A percentile compares a stretch with the other conserved stretches of the same genome.
Conservation (phyloP, 495 filamentous ascomycete species). For the Melanomma pulvis-pyrius region DNA sequence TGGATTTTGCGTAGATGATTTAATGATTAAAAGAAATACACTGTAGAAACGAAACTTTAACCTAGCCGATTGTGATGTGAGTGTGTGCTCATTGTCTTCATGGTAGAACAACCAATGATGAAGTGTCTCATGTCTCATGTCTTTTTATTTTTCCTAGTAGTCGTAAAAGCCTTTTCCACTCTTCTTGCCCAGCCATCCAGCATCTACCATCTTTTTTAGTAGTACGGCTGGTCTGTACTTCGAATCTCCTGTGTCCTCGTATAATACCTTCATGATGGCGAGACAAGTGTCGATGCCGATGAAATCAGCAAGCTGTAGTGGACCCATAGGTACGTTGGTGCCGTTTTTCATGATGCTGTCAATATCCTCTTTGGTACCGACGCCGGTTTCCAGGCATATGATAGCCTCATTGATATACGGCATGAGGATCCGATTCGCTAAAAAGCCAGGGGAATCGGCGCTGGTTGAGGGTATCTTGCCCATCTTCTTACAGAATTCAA, state of each 20-base stretch:
- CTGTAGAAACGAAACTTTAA: too few species aligned
- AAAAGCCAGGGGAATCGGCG: constrained; percentile 88
- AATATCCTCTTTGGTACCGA: constrained; percentile 85
- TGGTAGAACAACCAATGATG: background rate
- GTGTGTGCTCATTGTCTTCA: too few species aligned
- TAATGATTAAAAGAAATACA: too few species aligned
- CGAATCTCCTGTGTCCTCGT: constrained; percentile 87
- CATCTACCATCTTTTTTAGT: constrained; percentile 93
- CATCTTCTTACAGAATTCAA: constrained; percentile 86
- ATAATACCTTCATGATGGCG: constrained; percentile 94
- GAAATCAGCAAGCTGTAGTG: constrained; percentile 90
- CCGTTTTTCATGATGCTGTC: constrained; percentile 99
- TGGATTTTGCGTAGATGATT: too few species aligned
- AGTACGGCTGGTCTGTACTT: constrained; percentile 91
- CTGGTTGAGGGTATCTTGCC: constrained; percentile 88
- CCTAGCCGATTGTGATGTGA: too few species aligned
- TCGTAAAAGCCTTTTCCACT: constrained; percentile 95
- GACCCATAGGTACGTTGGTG: constrained; percentile 98
- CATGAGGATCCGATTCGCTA: constrained; percentile 97
- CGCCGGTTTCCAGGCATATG: constrained; percentile 92
- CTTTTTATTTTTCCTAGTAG: constrained; percentile 55
- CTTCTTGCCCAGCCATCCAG: constrained; percentile 98
- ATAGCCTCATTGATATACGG: constrained; percentile 99
- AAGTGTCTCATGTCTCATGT: background rate
- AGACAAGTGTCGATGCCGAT: constrained; percentile 97